Percentiles rank a stretch among this genome's conserved stretches.
phyloP scores from a whole-genome alignment of 805 yeast species.

The Cyberlindnera mississippiensis region DNA sequence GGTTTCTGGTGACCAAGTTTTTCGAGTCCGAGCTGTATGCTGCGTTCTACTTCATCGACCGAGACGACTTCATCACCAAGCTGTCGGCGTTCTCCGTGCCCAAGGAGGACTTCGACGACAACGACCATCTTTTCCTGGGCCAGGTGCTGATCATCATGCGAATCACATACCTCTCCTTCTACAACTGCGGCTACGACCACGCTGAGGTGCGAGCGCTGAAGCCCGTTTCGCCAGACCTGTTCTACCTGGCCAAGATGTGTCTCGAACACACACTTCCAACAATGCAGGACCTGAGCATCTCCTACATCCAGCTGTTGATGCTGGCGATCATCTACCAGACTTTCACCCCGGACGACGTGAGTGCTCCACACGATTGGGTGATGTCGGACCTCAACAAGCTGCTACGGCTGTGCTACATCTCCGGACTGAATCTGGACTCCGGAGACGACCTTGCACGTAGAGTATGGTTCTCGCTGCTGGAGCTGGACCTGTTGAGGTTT shows the following conservation, averaged over 20 bases:
- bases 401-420: conserved; percentile 2
- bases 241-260: conserved; percentile 14
- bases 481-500: conserved; percentile 14
- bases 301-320: conserved; percentile 7
- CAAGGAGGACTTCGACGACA: conserved; percentile 2
- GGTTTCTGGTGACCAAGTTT: conserved; percentile 9
- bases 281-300: conserved; percentile 3
- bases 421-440: conserved; percentile 2
- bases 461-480: conserved; percentile 13
- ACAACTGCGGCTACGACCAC: conserved; percentile 19
- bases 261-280: conserved; percentile 12
- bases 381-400: conserved; percentile 6
- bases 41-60: conserved; percentile 10
- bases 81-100: conserved; percentile 11
- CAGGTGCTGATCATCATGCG: conserved; percentile 17
- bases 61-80: conserved; percentile 4
- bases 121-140: conserved; percentile 15
- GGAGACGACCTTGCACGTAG: conserved; percentile 2
- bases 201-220: conserved; percentile 4
- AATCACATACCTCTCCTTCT: conserved; percentile 16
- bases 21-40: conserved; percentile 9
- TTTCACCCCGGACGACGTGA: conserved; percentile 5
- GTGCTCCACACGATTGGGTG: conserved; percentile 2
- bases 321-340: conserved; percentile 3
- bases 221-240: conserved; percentile 9